phyloP scores from a whole-genome alignment of 2,329 filamentous ascomycete species.

The Aspergillus sp. region DNA sequence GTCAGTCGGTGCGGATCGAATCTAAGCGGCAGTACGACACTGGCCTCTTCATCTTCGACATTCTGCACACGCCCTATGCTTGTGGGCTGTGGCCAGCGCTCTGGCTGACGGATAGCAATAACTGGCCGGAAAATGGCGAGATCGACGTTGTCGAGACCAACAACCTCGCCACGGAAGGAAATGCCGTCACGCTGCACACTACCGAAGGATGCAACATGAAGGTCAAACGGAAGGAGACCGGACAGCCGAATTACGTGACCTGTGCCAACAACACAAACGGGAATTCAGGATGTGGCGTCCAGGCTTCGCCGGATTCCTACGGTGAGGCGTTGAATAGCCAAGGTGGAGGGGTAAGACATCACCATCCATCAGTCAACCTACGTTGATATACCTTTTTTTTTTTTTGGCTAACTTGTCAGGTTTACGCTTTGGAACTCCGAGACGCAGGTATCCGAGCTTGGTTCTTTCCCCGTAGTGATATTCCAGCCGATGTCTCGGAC shows the following conservation, averaged over 20 bases:
- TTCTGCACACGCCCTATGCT: slow-evolving; percentile 55
- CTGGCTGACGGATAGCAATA: slow-evolving; percentile 54
- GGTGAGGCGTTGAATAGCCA: slow-evolving; percentile 46
- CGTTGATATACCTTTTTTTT: neutral
- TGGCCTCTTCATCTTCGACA: slow-evolving; percentile 62
- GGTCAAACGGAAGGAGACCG: slow-evolving; percentile 48
- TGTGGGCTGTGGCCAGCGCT: slow-evolving; percentile 59
- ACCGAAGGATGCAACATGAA: slow-evolving; percentile 46
- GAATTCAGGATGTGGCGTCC: slow-evolving; percentile 53
- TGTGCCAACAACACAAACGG: slow-evolving; percentile 46
- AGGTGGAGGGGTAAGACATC: slow-evolving; percentile 43
- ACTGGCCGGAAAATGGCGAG: slow-evolving; percentile 59
- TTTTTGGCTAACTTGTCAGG: slow-evolving; percentile 11
- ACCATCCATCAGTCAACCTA: neutral
- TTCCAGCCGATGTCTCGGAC: slow-evolving; percentile 46
- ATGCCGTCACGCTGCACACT: slow-evolving; percentile 55
- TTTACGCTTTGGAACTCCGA: slow-evolving; percentile 56
- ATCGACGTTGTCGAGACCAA: slow-evolving; percentile 56
- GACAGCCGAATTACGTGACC: slow-evolving; percentile 34
- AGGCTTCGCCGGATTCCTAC: slow-evolving; percentile 37
- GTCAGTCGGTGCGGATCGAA: slow-evolving; percentile 55
- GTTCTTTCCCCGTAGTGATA: slow-evolving; percentile 46
- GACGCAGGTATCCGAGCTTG: slow-evolving; percentile 54
- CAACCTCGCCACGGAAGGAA: slow-evolving; percentile 48
- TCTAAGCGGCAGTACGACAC: slow-evolving; percentile 52